Conservation (phyloP, 164 flowering plant genomes). For the Houttuynia cordata region DNA sequence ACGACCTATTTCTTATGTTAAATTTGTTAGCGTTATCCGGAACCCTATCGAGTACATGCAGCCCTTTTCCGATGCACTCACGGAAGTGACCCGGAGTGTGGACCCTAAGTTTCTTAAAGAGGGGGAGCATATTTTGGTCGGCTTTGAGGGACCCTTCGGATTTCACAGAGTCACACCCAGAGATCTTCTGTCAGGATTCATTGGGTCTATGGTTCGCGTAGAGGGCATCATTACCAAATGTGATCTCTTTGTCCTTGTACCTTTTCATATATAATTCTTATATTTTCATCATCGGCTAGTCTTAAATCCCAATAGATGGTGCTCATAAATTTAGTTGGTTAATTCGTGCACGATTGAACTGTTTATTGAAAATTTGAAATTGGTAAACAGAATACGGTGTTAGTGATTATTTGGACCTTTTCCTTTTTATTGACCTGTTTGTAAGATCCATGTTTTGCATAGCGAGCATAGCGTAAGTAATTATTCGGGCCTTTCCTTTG, state of each 20-base stretch:
- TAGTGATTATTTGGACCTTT: neutral
- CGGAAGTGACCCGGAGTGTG: slow-evolving; percentile 56
- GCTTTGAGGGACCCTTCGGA: slow-evolving; percentile 90
- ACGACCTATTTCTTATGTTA: neutral
- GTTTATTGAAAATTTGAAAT: neutral
- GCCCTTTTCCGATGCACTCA: slow-evolving; percentile 71
- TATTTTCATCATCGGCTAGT: too few relatives aligned
- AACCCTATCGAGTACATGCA: slow-evolving; percentile 78
- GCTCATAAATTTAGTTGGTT: too few relatives aligned
- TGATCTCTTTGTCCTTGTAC: slow-evolving; percentile 15
- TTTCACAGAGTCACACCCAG: slow-evolving; percentile 87
- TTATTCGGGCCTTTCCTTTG: too few relatives aligned
- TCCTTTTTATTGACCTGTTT: neutral
- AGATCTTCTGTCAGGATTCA: slow-evolving; percentile 77
- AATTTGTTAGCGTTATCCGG: slow-evolving; percentile 43
- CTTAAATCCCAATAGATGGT: too few relatives aligned
- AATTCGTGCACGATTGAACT: neutral
- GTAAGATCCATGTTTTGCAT: neutral
- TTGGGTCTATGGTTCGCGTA: slow-evolving; percentile 95
- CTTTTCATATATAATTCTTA: neutral
- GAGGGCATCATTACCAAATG: slow-evolving; percentile 96
- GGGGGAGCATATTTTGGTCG: slow-evolving; percentile 80
- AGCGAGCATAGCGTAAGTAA: too few relatives aligned
- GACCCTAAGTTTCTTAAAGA: slow-evolving; percentile 73
- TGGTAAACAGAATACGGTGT: neutral